Evolutionary conservation across 179 eudicot species (phyloP).

Genomic region (Sideroxylon spinosum): DNA sequence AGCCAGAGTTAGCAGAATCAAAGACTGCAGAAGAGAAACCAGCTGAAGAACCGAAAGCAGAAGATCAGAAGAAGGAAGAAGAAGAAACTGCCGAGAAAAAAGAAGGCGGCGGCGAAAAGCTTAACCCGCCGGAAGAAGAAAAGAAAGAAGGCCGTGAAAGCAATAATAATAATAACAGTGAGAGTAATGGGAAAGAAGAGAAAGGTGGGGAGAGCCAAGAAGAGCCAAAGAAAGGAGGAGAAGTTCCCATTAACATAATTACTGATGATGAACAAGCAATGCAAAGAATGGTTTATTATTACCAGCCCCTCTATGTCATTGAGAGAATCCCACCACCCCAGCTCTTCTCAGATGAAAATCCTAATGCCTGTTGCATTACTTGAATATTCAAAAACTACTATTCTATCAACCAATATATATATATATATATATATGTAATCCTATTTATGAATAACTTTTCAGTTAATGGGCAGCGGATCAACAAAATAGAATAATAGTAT

Average conservation of each 20-base stretch:
- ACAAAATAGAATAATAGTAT: too few relatives aligned
- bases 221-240: conserved; percentile 20
- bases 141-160: conserved; percentile 28
- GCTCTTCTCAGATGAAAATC: conserved; percentile 84
- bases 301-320: conserved; percentile 56
- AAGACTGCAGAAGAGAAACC: conserved; percentile 42
- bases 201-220: conserved; percentile 14
- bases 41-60: conserved; percentile 39
- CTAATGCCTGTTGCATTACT: conserved; percentile 77
- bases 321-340: conserved; percentile 90
- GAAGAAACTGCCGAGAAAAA: conserved; percentile 21
- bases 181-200: conserved; percentile 15
- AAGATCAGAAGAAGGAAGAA: conserved; percentile 30
- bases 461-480: too few relatives aligned
- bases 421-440: too few relatives aligned
- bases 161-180: neutral
- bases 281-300: conserved; percentile 61
- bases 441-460: too few relatives aligned
- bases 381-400: conserved; percentile 15
- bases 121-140: conserved; percentile 16
- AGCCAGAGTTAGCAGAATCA: conserved; percentile 49
- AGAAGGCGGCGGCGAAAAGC: conserved; percentile 9
- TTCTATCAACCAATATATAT: too few relatives aligned
- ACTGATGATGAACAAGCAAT: conserved; percentile 25
- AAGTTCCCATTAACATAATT: neutral